Conservation (phyloP, 176 grass and related monocot species). For the Microstegium vimineum region DNA sequence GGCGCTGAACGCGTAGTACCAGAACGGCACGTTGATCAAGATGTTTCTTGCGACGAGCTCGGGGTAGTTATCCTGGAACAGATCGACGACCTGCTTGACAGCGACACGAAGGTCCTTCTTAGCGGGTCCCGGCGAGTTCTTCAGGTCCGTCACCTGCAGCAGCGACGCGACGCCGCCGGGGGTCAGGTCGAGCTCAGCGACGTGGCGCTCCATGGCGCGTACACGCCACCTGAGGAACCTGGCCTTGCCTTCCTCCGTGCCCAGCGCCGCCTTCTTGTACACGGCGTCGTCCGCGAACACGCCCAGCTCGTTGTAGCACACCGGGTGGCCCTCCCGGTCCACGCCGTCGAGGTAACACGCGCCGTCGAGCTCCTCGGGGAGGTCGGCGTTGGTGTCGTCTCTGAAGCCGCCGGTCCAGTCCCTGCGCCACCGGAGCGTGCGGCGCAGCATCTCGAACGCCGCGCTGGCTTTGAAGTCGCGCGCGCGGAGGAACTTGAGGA, state of each 20-base stretch:
- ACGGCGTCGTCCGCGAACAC: constrained; percentile 61
- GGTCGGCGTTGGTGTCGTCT: not conserved
- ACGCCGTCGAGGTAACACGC: constrained; percentile 69
- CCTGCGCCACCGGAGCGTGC: constrained; percentile 73
- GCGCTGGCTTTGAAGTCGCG: constrained; percentile 92
- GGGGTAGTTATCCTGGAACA: constrained; percentile 96
- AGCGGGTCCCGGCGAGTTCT: constrained; percentile 57
- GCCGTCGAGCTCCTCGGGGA: constrained; percentile 38
- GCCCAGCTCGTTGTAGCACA: constrained; percentile 80
- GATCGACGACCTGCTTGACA: constrained; percentile 76
- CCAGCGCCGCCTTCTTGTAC: constrained; percentile 56
- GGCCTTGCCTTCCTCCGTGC: constrained; percentile 64
- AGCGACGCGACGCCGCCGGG: constrained; percentile 69
- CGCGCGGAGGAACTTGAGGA: constrained; percentile 98
- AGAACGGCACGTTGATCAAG: constrained; percentile 95
- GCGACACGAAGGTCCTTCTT: constrained; percentile 80
- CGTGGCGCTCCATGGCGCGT: constrained; percentile 77
- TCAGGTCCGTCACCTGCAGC: constrained; percentile 78
- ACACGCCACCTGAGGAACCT: constrained; percentile 77
- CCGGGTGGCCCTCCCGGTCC: constrained; percentile 84
- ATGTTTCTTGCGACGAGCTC: constrained; percentile 93
- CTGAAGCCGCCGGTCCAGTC: constrained; percentile 46
- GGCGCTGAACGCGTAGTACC: constrained; percentile 89
- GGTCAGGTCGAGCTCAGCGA: constrained; percentile 61
- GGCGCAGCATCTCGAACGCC: constrained; percentile 81